Conservation (phyloP, 2,329 filamentous ascomycete species). For the Pestalotiopsis sp. region DNA sequence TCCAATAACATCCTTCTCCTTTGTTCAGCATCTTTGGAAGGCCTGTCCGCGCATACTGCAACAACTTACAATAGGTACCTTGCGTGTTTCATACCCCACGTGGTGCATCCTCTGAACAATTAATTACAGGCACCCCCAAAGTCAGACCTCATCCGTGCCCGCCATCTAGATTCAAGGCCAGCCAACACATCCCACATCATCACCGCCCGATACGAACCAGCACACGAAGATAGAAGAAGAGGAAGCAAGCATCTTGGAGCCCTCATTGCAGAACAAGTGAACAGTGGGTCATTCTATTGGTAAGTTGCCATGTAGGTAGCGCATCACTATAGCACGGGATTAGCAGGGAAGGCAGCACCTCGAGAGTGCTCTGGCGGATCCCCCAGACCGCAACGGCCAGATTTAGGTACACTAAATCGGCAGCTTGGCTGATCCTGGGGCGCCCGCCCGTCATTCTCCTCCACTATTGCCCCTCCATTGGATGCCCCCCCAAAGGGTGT, state of each 20-base stretch:
- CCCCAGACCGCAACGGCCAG: neutral
- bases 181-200: neutral
- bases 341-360: neutral
- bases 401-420: neutral
- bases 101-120: neutral
- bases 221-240: too few species aligned
- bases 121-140: neutral
- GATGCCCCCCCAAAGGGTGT: neutral
- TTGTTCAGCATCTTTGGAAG: too few species aligned
- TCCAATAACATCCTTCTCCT: too few species aligned
- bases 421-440: neutral
- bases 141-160: too few species aligned
- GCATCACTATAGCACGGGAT: neutral
- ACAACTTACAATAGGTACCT: neutral
- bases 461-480: conserved; percentile 3
- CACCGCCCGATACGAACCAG: neutral
- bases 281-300: neutral
- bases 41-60: neutral
- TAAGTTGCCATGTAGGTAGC: neutral
- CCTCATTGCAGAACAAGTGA: neutral
- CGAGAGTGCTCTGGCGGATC: neutral
- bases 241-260: too few species aligned
- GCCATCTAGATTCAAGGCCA: too few species aligned
- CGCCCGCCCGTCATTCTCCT: neutral
- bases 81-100: neutral